A percentile compares a stretch with the other conserved stretches of the same genome.
phyloP scores from a whole-genome alignment of 164 flowering plant genomes.

The grape (Vitis vinifera) region ASM3070453v1 NC_081811.1:4393501-4394000 shows the following conservation, averaged over 20 bases:
- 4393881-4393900: conserved; percentile 53
- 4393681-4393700: conserved; percentile 1
- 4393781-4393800: not conserved
- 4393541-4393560: too few relatives aligned
- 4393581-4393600: too few relatives aligned
- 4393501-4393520: not conserved
- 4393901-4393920: conserved; percentile 28
- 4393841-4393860: conserved; percentile 35
- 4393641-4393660: not conserved
- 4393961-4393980: conserved; percentile 91
- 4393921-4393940: conserved; percentile 44
- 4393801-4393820: not conserved
- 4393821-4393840: not conserved
- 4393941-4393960: conserved; percentile 84
- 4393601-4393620: too few relatives aligned
- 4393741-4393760: not conserved
- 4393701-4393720: conserved; percentile 1
- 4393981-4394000: conserved; percentile 83
- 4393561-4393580: not conserved
- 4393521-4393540: not conserved
- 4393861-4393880: conserved; percentile 36
- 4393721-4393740: not conserved
- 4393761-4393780: not conserved
- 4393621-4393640: not conserved
- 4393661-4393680: not conserved